Evolutionary conservation across 805 yeast species (phyloP), one percentile per base, ranked within the genome.

Genomic region (Pichia insulana): DNA sequence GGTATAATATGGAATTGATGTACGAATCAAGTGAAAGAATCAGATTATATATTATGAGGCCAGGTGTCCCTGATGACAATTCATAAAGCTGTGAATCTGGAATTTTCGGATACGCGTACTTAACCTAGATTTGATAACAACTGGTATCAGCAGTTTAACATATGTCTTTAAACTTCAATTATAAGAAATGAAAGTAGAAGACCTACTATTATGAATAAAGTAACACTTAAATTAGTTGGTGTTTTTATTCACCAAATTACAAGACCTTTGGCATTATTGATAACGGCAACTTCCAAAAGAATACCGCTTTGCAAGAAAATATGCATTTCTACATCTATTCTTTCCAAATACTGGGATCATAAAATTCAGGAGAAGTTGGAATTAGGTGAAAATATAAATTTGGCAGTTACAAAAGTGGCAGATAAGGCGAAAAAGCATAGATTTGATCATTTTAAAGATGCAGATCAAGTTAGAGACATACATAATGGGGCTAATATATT

Each of bases 171-270:
- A n/a, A n/a, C n/a, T n/a, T n/a, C n/a, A n/a, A n/a, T n/a, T n/a
- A n/a, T n/a, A n/a, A n/a, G n/a, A n/a, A n/a, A n/a, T n/a, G n/a
- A n/a, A n/a, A n/a, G n/a, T n/a, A n/a, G n/a, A n/a, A n/a, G n/a
- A n/a, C n/a, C n/a, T n/a, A n/a, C n/a, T n/a, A n/a, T n/a, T 16
- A 83, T 84, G 92, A 83, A 90, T 64, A 76, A 83, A 20, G 72
- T 85, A 30, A 87, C 89, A 9, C 68, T 84, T 38, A 85, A 85
- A 57, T 63, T 85, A 50, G 76, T 86, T 10, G 73, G 89, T 19
- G 70, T 85, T 41, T 69, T 83, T 41, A 74, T 84, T 7, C 63
- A 89, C 48, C 85, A 90, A 30, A 66, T 85, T 34, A 81, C 94
- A 30, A 84, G 82, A 57, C 95, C 95, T 1, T 70, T 85, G 26